These are phyloP conservation scores for Scheffersomyces coipomensis DNA, from an alignment of 805 yeast species.

Conservation along the genomic window DNA sequence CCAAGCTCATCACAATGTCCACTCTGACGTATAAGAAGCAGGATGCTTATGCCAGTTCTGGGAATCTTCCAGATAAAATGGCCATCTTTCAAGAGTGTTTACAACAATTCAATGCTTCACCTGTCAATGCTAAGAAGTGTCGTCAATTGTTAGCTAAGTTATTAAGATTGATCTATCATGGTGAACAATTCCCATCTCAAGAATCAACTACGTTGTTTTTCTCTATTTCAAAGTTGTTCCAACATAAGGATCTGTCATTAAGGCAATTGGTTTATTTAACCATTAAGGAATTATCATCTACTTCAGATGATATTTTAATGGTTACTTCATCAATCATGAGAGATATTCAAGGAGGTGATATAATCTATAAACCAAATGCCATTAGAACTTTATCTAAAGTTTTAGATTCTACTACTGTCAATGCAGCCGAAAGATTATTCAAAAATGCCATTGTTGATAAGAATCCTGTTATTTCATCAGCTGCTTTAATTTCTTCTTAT, in stretches of 20 bases:
- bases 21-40: slow-evolving; percentile 78
- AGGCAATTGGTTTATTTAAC: slow-evolving; percentile 94
- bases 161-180: slow-evolving; percentile 76
- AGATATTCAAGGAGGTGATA: slow-evolving; percentile 89
- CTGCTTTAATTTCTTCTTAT: slow-evolving; percentile 91
- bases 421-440: slow-evolving; percentile 88
- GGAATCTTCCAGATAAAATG: slow-evolving; percentile 87
- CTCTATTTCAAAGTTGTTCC: slow-evolving; percentile 91
- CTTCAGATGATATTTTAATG: slow-evolving; percentile 94
- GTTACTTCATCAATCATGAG: slow-evolving; percentile 98
- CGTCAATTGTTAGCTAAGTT: slow-evolving; percentile 80
- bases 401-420: slow-evolving; percentile 85
- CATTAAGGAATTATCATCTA: slow-evolving; percentile 82
- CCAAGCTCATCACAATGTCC: slow-evolving; percentile 74
- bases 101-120: slow-evolving; percentile 88
- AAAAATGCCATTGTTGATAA: slow-evolving; percentile 90
- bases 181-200: slow-evolving; percentile 81
- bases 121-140: slow-evolving; percentile 84
- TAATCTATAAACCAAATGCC: slow-evolving; percentile 89
- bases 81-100: slow-evolving; percentile 94
- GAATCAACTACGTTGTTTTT: slow-evolving; percentile 94
- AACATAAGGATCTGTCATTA: slow-evolving; percentile 81
- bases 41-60: slow-evolving; percentile 61
- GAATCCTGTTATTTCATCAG: slow-evolving; percentile 84
- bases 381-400: slow-evolving; percentile 88